Evolutionary conservation across 2,329 filamentous ascomycete genomes (phyloP), one percentile per base, ranked within the genome.

Genomic region (Curvularia verruculosa): DNA sequence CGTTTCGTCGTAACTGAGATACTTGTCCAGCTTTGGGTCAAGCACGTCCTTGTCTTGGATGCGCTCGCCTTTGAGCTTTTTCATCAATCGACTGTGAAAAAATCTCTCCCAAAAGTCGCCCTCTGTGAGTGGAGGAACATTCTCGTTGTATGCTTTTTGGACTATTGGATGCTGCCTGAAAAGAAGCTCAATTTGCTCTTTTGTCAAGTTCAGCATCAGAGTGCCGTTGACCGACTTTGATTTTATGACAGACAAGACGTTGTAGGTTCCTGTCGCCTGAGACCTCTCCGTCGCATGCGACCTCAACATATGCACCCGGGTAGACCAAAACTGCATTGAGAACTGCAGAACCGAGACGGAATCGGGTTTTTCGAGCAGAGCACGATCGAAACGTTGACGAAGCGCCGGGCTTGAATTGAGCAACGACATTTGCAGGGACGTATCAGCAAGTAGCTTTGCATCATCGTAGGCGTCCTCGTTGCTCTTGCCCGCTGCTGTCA

Each of bases 281-380:
- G 86, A 87, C 53, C 85, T 87, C 77, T 98, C 92, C 44, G 96
- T 95, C 1, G 92, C 93, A 78, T 97, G 91, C 0, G 94, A 90
- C 12, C 95, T 89, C 28, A 99, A 83, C 29, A 97, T 81, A 73
- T 92, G 92, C 45, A 93, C 85, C 44, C 96, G 85, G 1, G 92
- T 91, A 1, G 92, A 91, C 95, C 95, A 99, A 79, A 99, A 99
- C 74, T 97, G 94, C 1, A 87, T 83, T 65, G 94, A 92, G 75
- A 98, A 96, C 43, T 92, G 89, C 1, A 85, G 85, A 26, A 89
- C 87, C 0, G 89, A 89, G 59, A 98, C 89, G 2, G 89, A 88
- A 7, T 94, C 89, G 0, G 94, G 92, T 71, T 96, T 96, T 8
- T 90, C 90, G 50, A 85, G 83, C 47, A 92, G 81, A 0, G 92